Base-by-base conservation (phyloP, 202 grass and related monocot species). In the Panicum virgatum region DNA sequence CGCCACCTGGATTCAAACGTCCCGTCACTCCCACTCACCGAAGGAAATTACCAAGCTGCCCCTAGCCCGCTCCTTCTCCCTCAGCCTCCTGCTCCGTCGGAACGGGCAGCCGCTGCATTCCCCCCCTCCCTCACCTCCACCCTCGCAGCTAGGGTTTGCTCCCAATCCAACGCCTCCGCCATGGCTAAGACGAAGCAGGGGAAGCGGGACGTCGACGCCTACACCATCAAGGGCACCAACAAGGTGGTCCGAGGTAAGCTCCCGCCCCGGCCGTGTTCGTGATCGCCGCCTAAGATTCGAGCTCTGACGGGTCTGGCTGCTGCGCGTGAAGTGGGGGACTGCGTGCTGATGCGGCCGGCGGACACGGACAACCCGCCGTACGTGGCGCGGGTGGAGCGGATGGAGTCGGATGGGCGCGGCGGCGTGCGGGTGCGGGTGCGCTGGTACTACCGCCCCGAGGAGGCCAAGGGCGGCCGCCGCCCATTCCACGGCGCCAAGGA, bases 381-480 rank as follows among this genome's bases (percentile, higher is more conserved):
- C 75, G 94, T 97, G 52, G 94, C 86, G 3, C 69, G 88, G 29
- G 89, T 97, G 72, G 94, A 97, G 82, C 76, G 81, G 84, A 82
- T 97, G 45, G 91, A 93, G 84, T 83, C 89, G 44, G 94, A 97
- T 85, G 88, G 89, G 6, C 86, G 89, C 19, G 89, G 80, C 46
- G 83, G 86, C 77, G 84, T 97, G n/a, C 83, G 83, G 39, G 94
- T 88, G 53, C 77, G 78, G 76, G 89, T 82, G 3, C 80, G 88
- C 78, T 97, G 94, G 94, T 97, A 97, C 73, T 97, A 97, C 82
- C 94, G 94, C 44, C 94, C 94, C 44, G 94, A 97, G 86, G 94
- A 97, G 76, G 91, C 94, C 56, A 89, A 93, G 80, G 94, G 89
- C 3, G 94, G 94, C n/a, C 77, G 94, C 11, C 68, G 94, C 54